These are phyloP conservation scores for Zangia roseola DNA, from an alignment of 768 basidiomycete genomes.

Conservation along the genomic window DNA sequence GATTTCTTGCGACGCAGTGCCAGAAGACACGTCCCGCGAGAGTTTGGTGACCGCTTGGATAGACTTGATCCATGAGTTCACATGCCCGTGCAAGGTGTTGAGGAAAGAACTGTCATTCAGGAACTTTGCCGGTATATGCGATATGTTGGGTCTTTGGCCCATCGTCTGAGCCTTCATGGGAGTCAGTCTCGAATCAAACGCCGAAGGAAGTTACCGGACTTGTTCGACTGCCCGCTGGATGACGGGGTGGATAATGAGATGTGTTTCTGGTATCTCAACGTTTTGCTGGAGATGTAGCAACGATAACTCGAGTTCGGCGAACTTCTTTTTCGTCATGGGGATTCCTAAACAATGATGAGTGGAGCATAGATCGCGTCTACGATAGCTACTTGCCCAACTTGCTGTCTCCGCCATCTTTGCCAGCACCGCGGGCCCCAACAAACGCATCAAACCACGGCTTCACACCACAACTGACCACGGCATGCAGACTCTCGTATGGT, in stretches of 20 bases:
- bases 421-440: constrained; percentile 76
- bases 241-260: constrained; percentile 86
- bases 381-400: constrained; percentile 65
- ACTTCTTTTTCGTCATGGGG: constrained; percentile 99
- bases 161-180: constrained; percentile 42
- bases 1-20: constrained; percentile 97
- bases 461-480: constrained; percentile 91
- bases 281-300: constrained; percentile 96
- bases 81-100: constrained; percentile 88
- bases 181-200: constrained; percentile 32
- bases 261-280: constrained; percentile 97
- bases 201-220: constrained; percentile 25
- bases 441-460: constrained; percentile 99
- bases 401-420: constrained; percentile 73
- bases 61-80: constrained; percentile 97
- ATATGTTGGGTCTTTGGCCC: constrained; percentile 68
- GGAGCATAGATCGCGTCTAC: not conserved
- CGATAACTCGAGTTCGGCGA: constrained; percentile 94
- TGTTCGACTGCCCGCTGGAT: constrained; percentile 88
- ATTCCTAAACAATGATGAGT: constrained; percentile 51
- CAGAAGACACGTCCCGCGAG: constrained; percentile 88
- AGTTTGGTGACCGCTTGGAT: constrained; percentile 97
- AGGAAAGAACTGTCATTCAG: constrained; percentile 89
- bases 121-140: constrained; percentile 67
- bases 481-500: constrained; percentile 94